Percentiles rank a stretch among this genome's conserved stretches.
phyloP scores from a whole-genome alignment of 495 filamentous ascomycete species.

The Aspergillus funiculosus region DNA sequence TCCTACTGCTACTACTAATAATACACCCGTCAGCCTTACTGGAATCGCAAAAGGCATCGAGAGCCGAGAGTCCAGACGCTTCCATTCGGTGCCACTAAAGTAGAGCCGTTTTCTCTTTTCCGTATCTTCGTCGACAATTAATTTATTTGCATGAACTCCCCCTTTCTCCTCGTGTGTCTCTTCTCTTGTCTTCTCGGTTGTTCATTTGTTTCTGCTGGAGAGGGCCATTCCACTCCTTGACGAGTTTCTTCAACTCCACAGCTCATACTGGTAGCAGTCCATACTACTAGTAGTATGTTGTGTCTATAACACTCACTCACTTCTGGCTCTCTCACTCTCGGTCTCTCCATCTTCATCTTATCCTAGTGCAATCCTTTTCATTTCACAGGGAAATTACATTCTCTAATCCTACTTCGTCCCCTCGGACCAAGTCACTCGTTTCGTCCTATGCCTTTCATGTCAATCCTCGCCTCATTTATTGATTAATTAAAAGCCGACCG shows the following conservation, averaged over 20 bases:
- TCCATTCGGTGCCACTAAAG: slow-evolving; percentile 11
- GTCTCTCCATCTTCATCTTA: slow-evolving; percentile 2
- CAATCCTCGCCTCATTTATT: slow-evolving; percentile 1
- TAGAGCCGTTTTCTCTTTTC: neutral
- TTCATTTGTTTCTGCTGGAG: no score
- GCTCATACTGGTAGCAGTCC: no score
- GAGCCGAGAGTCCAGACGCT: slow-evolving; percentile 12
- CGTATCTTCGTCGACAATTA: no score
- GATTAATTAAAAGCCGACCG: slow-evolving; percentile 9
- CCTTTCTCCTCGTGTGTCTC: no score
- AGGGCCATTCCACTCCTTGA: no score
- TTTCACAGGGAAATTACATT: no score
- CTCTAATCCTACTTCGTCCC: slow-evolving; percentile 10
- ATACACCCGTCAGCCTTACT: no score
- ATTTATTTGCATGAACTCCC: no score
- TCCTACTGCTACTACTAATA: no score
- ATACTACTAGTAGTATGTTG: neutral
- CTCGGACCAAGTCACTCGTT: slow-evolving; percentile 20
- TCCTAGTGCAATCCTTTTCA: neutral
- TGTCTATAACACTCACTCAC: slow-evolving; percentile 2
- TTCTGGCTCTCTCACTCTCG: slow-evolving; percentile 1
- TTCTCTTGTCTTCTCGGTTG: no score
- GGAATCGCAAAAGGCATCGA: no score
- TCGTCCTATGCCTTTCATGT: slow-evolving; percentile 6
- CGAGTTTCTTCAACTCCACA: no score